Evolutionary conservation across 805 yeast species (phyloP).

Genomic region (Wickerhamomyces alni): DNA sequence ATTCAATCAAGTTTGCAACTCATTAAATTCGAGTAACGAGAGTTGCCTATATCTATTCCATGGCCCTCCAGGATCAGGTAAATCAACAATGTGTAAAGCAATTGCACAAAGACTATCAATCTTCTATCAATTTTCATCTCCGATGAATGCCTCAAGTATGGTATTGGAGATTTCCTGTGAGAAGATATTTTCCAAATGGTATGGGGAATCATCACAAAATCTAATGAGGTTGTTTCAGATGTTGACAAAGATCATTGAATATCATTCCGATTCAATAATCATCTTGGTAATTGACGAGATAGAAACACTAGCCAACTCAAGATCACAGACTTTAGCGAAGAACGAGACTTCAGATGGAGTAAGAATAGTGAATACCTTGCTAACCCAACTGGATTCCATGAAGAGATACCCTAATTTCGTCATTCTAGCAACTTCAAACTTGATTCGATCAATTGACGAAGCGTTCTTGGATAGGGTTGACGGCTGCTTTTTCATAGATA

Average conservation of each 20-base stretch:
- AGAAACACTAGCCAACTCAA: constrained; percentile 38
- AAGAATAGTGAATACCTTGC: constrained; percentile 37
- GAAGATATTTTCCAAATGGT: constrained; percentile 38
- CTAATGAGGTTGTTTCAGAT: constrained; percentile 30
- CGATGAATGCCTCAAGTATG: constrained; percentile 18
- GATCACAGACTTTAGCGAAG: constrained; percentile 28
- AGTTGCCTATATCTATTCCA: constrained; percentile 25
- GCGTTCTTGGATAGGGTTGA: constrained; percentile 42
- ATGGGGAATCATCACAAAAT: constrained; percentile 40
- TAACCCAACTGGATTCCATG: constrained; percentile 36
- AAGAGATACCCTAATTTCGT: constrained; percentile 29
- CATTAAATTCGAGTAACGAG: background rate
- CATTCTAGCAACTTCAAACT: constrained; percentile 36
- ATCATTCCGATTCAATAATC: constrained; percentile 19
- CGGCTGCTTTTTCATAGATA: constrained; percentile 27
- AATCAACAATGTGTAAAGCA: constrained; percentile 36
- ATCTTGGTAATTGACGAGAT: constrained; percentile 40
- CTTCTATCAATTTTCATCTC: constrained; percentile 6
- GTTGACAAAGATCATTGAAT: constrained; percentile 21
- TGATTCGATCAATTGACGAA: constrained; percentile 31
- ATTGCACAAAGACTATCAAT: constrained; percentile 35
- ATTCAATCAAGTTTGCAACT: constrained; percentile 16
- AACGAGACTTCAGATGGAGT: constrained; percentile 38
- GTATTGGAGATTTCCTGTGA: constrained; percentile 39
- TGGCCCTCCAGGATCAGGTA: constrained; percentile 45